Percentiles rank a stretch among this genome's conserved stretches.
These are phyloP conservation scores for Talinum fruticosum DNA, from an alignment of 148 eudicot species.

Conservation along the genomic window DNA sequence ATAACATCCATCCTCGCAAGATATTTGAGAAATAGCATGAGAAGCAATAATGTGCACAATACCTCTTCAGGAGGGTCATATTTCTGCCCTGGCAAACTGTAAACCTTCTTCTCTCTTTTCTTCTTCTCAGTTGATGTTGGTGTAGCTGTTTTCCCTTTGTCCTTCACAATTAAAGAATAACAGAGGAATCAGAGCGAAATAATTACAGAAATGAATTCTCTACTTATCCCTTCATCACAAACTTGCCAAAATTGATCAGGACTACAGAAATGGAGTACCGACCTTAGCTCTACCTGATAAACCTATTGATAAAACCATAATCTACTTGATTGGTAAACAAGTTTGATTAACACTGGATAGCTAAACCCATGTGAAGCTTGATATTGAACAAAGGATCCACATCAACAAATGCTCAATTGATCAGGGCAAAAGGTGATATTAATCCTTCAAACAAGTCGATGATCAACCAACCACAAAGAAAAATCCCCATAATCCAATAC, in stretches of 20 bases:
- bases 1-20: neutral
- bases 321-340: no score
- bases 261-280: neutral
- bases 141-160: slow-evolving; percentile 42
- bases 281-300: neutral
- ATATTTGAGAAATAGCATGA: neutral
- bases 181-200: neutral
- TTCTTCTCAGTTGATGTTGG: slow-evolving; percentile 40
- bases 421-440: no score
- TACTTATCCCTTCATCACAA: neutral
- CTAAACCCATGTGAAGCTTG: neutral
- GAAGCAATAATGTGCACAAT: neutral
- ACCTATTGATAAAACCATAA: neutral
- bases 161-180: slow-evolving; percentile 39
- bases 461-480: neutral
- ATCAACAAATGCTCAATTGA: slow-evolving; percentile 1
- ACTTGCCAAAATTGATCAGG: neutral
- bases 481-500: neutral
- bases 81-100: slow-evolving; percentile 81
- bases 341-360: neutral
- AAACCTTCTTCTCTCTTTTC: slow-evolving; percentile 81
- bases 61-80: slow-evolving; percentile 95
- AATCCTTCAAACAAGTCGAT: neutral
- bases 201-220: neutral
- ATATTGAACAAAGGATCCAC: neutral